Evolutionary conservation across 1,284 basidiomycete species (phyloP), one percentile per base, ranked within the genome.

Genomic region (Pascua sp.): DNA sequence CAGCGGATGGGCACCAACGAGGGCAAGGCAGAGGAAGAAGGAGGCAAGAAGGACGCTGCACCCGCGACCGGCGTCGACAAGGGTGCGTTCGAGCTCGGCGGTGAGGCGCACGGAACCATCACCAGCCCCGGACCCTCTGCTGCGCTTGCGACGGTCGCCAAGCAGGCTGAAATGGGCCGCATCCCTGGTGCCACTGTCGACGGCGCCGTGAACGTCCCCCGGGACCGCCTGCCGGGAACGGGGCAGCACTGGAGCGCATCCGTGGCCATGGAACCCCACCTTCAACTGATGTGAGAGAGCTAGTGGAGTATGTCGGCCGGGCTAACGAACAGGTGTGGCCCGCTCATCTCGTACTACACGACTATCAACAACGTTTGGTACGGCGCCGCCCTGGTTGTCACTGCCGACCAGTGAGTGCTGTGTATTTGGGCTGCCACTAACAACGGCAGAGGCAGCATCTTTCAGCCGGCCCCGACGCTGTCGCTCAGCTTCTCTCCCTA

Each of bases 321-420:
- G 46, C 51, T 52, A 24, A 61, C 53, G 39, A 5, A 13, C 52
- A 76, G 74, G 72, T 79, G 78, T 53, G 93, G 93, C 1, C 94
- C 94, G 11, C 81, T 98, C 43, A 79, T 98, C 62, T 85, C 88
- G 60, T 98, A 95, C 75, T 94, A 98, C 73, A 96, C 91, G 0
- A 85, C 91, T 32, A 79, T 84, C 55, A 76, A 84, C 44, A 85
- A 85, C 13, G 77, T 91, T 37, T 98, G 91, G 89, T 84, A 87
- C 65, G 94, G 92, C 17, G 89, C 88, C 11, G 89, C 85, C n/a
- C 77, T 93, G 73, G 82, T 93, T 53, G 89, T 92, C 60, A 89
- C 88, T 47, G 53, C 60, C 1, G 64, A 70, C 55, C 51, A 61
- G 68, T 70, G 51, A 55, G 68, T 61, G 11, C 8, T 36, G n/a